Evolutionary conservation across 495 filamentous ascomycete genomes (phyloP).

Genomic region (Aspergillus kassunensis): DNA sequence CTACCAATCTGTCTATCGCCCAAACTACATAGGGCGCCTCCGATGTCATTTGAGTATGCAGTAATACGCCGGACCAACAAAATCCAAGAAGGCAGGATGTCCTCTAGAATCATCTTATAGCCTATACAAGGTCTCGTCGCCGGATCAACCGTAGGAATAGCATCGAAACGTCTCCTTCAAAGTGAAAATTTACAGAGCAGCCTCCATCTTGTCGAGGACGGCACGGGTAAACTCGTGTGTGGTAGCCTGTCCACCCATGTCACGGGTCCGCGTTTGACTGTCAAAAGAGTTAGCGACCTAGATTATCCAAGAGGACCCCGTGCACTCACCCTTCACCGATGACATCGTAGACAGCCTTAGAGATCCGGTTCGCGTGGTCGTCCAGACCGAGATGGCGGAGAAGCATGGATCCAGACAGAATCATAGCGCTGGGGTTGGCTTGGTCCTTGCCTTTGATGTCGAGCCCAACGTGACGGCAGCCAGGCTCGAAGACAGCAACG

Average conservation of each 20-base stretch:
- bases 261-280: slow-evolving; percentile 79
- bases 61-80: slow-evolving; percentile 33
- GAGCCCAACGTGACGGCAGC: slow-evolving; percentile 96
- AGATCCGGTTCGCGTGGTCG: slow-evolving; percentile 96
- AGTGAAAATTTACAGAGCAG: slow-evolving; percentile 38
- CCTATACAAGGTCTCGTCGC: slow-evolving; percentile 16
- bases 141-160: slow-evolving; percentile 21
- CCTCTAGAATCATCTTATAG: not conserved
- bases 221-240: slow-evolving; percentile 95
- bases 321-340: slow-evolving; percentile 87
- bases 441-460: slow-evolving; percentile 99
- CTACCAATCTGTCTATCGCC: slow-evolving; percentile 26
- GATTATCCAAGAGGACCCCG: slow-evolving; percentile 24
- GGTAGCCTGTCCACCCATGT: slow-evolving; percentile 87
- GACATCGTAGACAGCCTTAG: slow-evolving; percentile 93
- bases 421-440: slow-evolving; percentile 93
- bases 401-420: slow-evolving; percentile 94
- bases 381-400: slow-evolving; percentile 93
- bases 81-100: slow-evolving; percentile 9
- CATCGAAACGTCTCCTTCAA: slow-evolving; percentile 12
- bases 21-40: slow-evolving; percentile 25
- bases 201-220: slow-evolving; percentile 90
- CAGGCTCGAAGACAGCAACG: slow-evolving; percentile 97
- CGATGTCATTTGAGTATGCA: slow-evolving; percentile 26
- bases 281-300: slow-evolving; percentile 18